Evolutionary conservation across 2,329 filamentous ascomycete species (phyloP).

Genomic region (Pseudocercospora musae): DNA sequence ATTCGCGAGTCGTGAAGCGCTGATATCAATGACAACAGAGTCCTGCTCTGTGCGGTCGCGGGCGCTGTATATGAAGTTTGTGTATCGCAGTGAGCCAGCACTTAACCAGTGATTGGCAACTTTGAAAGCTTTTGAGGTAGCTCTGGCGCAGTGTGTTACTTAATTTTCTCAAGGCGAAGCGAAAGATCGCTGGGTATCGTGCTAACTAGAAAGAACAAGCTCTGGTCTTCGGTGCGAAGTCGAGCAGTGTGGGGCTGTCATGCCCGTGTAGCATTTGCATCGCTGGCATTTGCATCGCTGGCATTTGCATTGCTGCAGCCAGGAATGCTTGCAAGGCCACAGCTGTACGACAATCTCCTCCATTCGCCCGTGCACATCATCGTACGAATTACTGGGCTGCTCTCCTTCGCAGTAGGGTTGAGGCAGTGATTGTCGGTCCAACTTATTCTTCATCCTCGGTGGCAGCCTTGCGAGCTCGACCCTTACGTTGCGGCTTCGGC

Average conservation of each 20-base stretch:
- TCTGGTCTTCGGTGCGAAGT: not conserved
- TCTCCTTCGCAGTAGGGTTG: not conserved
- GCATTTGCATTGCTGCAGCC: not conserved
- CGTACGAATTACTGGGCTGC: not conserved
- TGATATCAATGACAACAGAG: constrained; percentile 5
- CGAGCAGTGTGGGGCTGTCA: not conserved
- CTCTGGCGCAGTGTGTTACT: not conserved
- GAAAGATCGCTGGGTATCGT: constrained; percentile 14
- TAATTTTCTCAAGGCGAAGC: not conserved
- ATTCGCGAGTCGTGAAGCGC: constrained; percentile 9
- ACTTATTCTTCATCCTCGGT: constrained; percentile 13
- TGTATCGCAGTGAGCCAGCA: not conserved
- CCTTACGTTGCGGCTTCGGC: constrained; percentile 33
- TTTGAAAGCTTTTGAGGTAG: not conserved
- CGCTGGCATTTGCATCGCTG: not conserved
- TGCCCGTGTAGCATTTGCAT: not conserved
- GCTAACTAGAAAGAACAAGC: constrained; percentile 8
- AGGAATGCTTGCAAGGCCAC: not conserved
- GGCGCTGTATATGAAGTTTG: not conserved
- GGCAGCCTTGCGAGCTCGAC: constrained; percentile 31
- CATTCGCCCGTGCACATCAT: not conserved
- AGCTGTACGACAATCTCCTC: not conserved
- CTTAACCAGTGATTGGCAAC: not conserved
- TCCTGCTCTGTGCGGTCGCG: not conserved
- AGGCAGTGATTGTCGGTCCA: not conserved